Evolutionary conservation across 1,139 yeast genomes (phyloP), one percentile per base, ranked within the genome.

Genomic region (Pichia sp.): DNA sequence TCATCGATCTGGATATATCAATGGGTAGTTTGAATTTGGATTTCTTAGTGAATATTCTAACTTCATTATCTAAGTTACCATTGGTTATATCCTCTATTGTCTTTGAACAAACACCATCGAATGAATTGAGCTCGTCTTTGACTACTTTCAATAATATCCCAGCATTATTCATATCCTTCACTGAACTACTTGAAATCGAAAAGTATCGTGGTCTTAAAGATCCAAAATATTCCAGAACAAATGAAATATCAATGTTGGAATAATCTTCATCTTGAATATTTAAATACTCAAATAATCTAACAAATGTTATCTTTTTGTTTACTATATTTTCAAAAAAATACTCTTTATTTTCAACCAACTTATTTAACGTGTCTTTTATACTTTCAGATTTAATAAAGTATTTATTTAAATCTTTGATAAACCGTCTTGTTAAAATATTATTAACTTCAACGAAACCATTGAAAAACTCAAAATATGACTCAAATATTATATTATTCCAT

Each of bases 151-250:
- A 81, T 69, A 9, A 90, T 82, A 19, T 97, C 87, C 3, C 97
- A 90, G 45, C 42, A 25, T 9, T 5, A 19, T 42, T 29, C 9
- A 9, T 31, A 1, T 44, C 34, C 1, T 25, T 34, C 4, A 14
- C 10, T 8, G 42, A 38, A 38, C 49, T 44, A 19, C 48, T 53
- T 2, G 98, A 88, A 60, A 95, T 93, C 22, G 99, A 93, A 70
- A 93, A 95, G 70, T 86, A 91, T 69, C 99, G 87, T 46, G 99
- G 96, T 65, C 85, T 90, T 61, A 93, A 73, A 62, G 81, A 86
- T 49, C 91, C 82, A 52, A 93, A 70, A 47, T 83, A 76, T 71
- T 95, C 99, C 60, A 93, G 73, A 48, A 95, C 71, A 65, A 90
- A 87, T 51, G 85, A 83, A 71, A 91, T 82, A 31, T 99, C 97